These are phyloP conservation scores for Lentinula raphanica DNA, from an alignment of 768 basidiomycete species.

Conservation along the genomic window DNA sequence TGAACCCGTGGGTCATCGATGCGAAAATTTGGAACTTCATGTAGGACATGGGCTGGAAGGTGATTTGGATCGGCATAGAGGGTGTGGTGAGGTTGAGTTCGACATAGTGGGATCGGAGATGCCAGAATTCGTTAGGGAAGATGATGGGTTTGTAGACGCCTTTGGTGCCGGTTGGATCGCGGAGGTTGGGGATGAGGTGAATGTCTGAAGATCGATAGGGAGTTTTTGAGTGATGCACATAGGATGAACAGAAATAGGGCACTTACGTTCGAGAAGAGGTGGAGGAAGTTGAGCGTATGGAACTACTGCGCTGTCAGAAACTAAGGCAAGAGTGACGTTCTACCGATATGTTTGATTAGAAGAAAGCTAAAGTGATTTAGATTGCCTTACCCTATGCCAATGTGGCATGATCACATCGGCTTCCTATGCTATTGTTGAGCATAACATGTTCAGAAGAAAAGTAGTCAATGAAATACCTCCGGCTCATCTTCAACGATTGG, in stretches of 20 bases:
- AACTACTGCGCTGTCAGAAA: constrained; percentile 63
- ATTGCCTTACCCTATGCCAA: constrained; percentile 64
- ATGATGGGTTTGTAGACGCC: constrained; percentile 83
- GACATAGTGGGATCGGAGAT: constrained; percentile 71
- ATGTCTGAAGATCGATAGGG: constrained; percentile 43
- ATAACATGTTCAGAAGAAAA: too few relatives aligned
- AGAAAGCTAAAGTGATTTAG: constrained; percentile 12
- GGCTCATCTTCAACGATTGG: constrained; percentile 37
- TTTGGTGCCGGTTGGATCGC: constrained; percentile 60
- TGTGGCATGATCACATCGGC: constrained; percentile 68
- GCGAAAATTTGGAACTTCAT: constrained; percentile 87
- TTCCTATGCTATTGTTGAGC: too few relatives aligned
- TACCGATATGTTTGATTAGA: constrained; percentile 21
- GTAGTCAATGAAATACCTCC: constrained; percentile 36
- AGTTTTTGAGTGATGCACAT: constrained; percentile 8
- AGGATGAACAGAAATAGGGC: constrained; percentile 12
- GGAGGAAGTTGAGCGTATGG: constrained; percentile 52
- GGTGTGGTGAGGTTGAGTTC: constrained; percentile 85
- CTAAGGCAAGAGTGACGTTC: constrained; percentile 84
- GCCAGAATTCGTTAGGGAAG: constrained; percentile 96
- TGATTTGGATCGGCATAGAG: constrained; percentile 72
- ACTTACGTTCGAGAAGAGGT: constrained; percentile 59
- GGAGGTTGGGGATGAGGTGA: constrained; percentile 49
- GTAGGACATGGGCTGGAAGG: constrained; percentile 80
- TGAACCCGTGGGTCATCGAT: constrained; percentile 80